Evolutionary conservation across 2,329 filamentous ascomycete species (phyloP).

Genomic region (Cryphonectria japonica): DNA sequence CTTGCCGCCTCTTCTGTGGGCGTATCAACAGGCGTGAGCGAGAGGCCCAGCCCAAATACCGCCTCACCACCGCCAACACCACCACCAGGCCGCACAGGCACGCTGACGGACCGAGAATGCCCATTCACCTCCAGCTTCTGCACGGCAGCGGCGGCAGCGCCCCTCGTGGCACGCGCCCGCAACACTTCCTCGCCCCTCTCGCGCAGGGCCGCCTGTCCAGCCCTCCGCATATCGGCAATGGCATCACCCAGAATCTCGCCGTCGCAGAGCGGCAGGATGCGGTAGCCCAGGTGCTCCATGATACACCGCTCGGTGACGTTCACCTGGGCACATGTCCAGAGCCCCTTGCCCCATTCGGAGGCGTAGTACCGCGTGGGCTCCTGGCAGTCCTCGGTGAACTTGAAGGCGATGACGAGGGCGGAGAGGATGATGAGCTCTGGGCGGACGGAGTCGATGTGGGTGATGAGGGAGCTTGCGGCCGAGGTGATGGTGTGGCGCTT

Average conservation of each 20-base stretch:
- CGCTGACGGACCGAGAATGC: conserved; percentile 44
- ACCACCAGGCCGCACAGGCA: conserved; percentile 30
- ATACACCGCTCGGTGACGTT: conserved; percentile 67
- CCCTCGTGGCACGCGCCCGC: not conserved
- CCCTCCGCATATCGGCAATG: conserved; percentile 66
- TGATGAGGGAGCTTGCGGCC: conserved; percentile 38
- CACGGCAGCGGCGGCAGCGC: conserved; percentile 27
- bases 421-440: conserved; percentile 68
- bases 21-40: conserved; percentile 48
- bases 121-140: conserved; percentile 15
- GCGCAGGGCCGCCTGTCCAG: conserved; percentile 42
- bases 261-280: conserved; percentile 64
- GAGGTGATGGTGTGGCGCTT: conserved; percentile 56
- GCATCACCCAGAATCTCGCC: conserved; percentile 61
- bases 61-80: conserved; percentile 43
- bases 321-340: conserved; percentile 65
- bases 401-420: conserved; percentile 65
- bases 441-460: conserved; percentile 63
- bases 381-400: conserved; percentile 66
- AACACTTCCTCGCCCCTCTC: conserved; percentile 21
- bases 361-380: conserved; percentile 58
- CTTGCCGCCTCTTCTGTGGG: conserved; percentile 37
- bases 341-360: conserved; percentile 54
- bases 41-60: conserved; percentile 44
- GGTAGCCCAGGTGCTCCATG: conserved; percentile 66